Base-by-base conservation (phyloP, 169 alveolate genomes). In the Eimeria zaria region DNA sequence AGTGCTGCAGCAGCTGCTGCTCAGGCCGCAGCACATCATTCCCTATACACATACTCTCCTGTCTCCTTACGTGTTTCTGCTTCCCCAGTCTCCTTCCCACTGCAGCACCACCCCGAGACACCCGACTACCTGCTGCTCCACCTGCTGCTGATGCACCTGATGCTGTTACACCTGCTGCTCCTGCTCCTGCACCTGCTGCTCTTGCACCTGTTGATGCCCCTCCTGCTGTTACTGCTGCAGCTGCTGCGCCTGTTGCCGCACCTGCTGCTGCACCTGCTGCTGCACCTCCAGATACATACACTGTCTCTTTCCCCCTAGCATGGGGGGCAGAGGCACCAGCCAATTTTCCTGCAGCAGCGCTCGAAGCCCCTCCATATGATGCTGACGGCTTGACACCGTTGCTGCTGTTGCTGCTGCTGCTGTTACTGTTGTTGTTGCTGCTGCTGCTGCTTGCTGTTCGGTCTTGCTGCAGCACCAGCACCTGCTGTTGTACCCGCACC, bases 1-100 rank as follows among this genome's bases (percentile, higher is more conserved):
- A 36, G 41, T 83, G 78, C 91, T 83, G 91, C 74, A 83, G 91
- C 91, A 83, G 91, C 55, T 51, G 91, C 91, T 83, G 76, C 91
- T 83, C 91, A 9, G 91, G 91, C 58, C 71, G 62, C 67, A 83
- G 74, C 33, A 74, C 53, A 16, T 51, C 74, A 30, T 58, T 55
- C 9, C 55, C 84, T 14, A 73, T 55, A 64, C 74, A 64, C 46
- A 20, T n/a, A 1, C 55, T 76, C 36, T 55, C 53, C 91, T 51
- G 91, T 53, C 76, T 83, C 91, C 74, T 48, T 51, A 30, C 76
- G 53, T 53, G 74, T 83, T 83, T 83, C 74, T 83, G 91, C 16
- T 76, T 83, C 60, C 91, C 91, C 33, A 16, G 71, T 58, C 33
- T 83, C 91, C 76, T 48, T 18, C 91, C 91, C 74, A 36, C 91